Base-by-base conservation (phyloP, 768 basidiomycete genomes). In the Astraeus odoratus region DNA sequence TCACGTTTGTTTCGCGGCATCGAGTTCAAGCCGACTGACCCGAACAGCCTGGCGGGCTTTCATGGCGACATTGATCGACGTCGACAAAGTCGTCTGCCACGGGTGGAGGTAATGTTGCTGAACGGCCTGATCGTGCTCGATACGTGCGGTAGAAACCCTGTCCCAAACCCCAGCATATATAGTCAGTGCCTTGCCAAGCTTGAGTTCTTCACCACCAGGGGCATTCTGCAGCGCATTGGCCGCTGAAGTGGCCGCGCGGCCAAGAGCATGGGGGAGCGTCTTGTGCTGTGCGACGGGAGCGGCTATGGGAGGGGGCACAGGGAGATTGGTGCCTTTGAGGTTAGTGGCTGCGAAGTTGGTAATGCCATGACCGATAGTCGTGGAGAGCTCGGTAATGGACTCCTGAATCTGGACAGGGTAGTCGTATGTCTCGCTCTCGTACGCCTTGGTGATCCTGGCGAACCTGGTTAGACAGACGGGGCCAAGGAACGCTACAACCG, bases 221-320 rank as follows among this genome's bases (percentile, higher is more conserved):
- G 71, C 68, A 2, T 53, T 50, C n/a, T 68, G 66, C 24, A 86
- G 57, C 9, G 68, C 65, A 5, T 61, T 61, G 2, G 80, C 74
- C 0, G 81, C 87, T 8, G 68, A 58, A 29, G 78, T 75, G 0
- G 93, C 80, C 0, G 94, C 84, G 41, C 96, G 85, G 16, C 82
- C 76, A 42, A 98, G 78, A 0, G 96, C 95, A 56, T 98, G 96
- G 0, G 96, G 90, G 42, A 98, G 84, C 1, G 96, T 98, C 80
- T 98, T 98, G 73, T 93, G 92, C 56, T 83, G 84, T 22, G 69
- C 59, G 2, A 70, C 67, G 19, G 78, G 74, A 2, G 78, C 71
- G 0, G 80, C 65, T 35, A 78, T 57, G 16, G 83, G 78, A 25
- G 42, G 51, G 15, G 90, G 88, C 2, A 78, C 73, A 36, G 92